Base-by-base conservation (phyloP, 2,329 filamentous ascomycete species). In the Anthostomella pinea region DNA sequence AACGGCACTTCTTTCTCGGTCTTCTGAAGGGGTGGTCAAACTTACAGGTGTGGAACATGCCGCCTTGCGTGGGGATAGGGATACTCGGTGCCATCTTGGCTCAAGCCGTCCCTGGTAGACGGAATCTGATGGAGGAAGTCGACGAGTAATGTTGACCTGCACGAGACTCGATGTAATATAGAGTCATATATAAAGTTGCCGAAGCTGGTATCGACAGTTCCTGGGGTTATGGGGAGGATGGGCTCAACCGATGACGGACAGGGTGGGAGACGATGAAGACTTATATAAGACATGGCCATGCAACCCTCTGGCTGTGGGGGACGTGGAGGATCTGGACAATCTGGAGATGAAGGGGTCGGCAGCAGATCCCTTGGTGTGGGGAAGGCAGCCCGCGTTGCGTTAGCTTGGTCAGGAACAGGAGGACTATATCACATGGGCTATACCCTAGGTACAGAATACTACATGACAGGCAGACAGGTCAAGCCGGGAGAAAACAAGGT, bases 1-100 rank as follows among this genome's bases (percentile, higher is more conserved):
- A 51, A 38, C 28, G 25, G 18, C 15, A n/a, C 22, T 9, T 10
- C 6, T 8, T 21, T 15, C 8, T 25, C 25, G 35, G 17, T 17
- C 4, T 21, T 26, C 15, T 9, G 8, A 20, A 7, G 6, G 32
- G 10, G 10, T 14, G 29, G 32, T 16, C 16, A 16, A 11, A 45
- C 56, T 51, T 47, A 59, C 57, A 74, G 46, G 64, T 73, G 47
- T 73, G 69, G 51, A 73, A 73, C 69, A 73, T 73, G 49, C 69
- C 69, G 53, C 67, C 70, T 54, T 71, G 68, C 17, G 68, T 65
- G 41, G 70, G 64, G 52, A 70, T 62, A 11, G 69, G 60, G 47
- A 69, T 68, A 35, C 68, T 64, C 26, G 70, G 72, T 17, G 67
- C 64, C 66, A 69, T 67, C 45, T 27, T 56, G 48, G 43, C 40